Conservation (phyloP, 1,139 yeast species). For the Yamadazyma dendronema region DNA sequence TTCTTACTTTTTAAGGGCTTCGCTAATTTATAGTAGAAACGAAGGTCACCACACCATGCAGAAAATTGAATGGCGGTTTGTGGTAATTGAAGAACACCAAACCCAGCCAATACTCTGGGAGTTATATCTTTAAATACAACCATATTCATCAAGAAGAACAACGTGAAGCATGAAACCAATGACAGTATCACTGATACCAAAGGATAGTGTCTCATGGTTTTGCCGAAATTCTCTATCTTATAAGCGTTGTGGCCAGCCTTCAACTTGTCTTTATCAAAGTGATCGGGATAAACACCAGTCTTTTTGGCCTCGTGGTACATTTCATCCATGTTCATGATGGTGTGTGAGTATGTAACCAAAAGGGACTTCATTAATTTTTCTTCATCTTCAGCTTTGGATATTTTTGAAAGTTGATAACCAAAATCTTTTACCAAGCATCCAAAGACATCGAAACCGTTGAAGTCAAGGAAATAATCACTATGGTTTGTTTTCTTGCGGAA, state of each 20-base stretch:
- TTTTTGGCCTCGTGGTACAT: conserved; percentile 15
- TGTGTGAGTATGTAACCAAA: conserved; percentile 31
- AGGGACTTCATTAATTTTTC: conserved; percentile 40
- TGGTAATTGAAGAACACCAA: conserved; percentile 7
- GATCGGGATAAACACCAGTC: conserved; percentile 14
- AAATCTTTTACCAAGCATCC: conserved; percentile 49
- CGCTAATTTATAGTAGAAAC: conserved; percentile 12
- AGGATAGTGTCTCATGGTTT: conserved; percentile 14
- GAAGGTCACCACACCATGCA: conserved; percentile 14
- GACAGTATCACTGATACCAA: conserved; percentile 10
- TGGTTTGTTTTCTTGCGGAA: conserved; percentile 39
- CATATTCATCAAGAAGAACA: conserved; percentile 8
- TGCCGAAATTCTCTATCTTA: conserved; percentile 13
- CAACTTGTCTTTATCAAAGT: conserved; percentile 14
- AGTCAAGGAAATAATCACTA: conserved; percentile 31
- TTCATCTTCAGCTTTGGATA: conserved; percentile 38
- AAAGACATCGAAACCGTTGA: conserved; percentile 45
- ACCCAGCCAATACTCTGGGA: neutral
- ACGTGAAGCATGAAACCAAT: conserved; percentile 9
- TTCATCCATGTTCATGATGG: conserved; percentile 16
- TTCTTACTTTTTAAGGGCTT: conserved; percentile 8
- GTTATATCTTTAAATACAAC: conserved; percentile 6
- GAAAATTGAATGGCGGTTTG: conserved; percentile 10
- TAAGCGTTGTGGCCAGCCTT: conserved; percentile 13
- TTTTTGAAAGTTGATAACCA: conserved; percentile 44